A percentile compares a stretch with the other conserved stretches of the same genome.
Conservation (phyloP, 768 basidiomycete genomes). For the Auriculariales sp. region DNA sequence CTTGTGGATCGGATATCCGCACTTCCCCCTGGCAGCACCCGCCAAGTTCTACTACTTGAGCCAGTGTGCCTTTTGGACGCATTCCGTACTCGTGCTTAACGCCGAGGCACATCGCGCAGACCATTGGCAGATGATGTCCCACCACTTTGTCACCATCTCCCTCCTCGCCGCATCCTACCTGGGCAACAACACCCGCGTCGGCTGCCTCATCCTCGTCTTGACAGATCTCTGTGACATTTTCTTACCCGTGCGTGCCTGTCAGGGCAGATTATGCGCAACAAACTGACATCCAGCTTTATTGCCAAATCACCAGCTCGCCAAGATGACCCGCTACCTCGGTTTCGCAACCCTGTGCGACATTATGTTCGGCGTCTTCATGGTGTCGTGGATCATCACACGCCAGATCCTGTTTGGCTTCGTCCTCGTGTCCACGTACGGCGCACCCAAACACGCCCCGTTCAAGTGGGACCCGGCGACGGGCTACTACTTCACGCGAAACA, state of each 20-base stretch:
- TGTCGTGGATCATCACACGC: slow-evolving; percentile 85
- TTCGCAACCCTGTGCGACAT: slow-evolving; percentile 51
- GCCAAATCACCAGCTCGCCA: slow-evolving; percentile 48
- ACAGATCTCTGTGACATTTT: slow-evolving; percentile 95
- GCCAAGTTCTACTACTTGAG: slow-evolving; percentile 83
- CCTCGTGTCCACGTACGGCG: slow-evolving; percentile 48
- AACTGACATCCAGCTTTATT: background rate
- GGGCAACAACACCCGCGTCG: slow-evolving; percentile 76
- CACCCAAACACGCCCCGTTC: slow-evolving; percentile 32
- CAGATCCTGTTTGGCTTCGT: slow-evolving; percentile 68
- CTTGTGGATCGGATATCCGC: slow-evolving; percentile 74
- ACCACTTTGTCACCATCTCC: slow-evolving; percentile 79
- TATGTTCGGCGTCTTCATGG: slow-evolving; percentile 66
- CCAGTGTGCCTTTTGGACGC: slow-evolving; percentile 79
- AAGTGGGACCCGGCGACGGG: slow-evolving; percentile 47
- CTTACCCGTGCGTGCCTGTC: slow-evolving; percentile 52
- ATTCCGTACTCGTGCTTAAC: slow-evolving; percentile 85
- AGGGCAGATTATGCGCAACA: background rate
- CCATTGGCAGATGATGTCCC: slow-evolving; percentile 90
- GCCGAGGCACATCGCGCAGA: slow-evolving; percentile 87
- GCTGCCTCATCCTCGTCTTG: slow-evolving; percentile 75
- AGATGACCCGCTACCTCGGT: slow-evolving; percentile 83
- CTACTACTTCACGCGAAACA: slow-evolving; percentile 31
- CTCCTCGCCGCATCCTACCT: slow-evolving; percentile 70
- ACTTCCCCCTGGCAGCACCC: slow-evolving; percentile 60